phyloP scores from a whole-genome alignment of 768 basidiomycete species.

The Lyophyllum decastes region DNA sequence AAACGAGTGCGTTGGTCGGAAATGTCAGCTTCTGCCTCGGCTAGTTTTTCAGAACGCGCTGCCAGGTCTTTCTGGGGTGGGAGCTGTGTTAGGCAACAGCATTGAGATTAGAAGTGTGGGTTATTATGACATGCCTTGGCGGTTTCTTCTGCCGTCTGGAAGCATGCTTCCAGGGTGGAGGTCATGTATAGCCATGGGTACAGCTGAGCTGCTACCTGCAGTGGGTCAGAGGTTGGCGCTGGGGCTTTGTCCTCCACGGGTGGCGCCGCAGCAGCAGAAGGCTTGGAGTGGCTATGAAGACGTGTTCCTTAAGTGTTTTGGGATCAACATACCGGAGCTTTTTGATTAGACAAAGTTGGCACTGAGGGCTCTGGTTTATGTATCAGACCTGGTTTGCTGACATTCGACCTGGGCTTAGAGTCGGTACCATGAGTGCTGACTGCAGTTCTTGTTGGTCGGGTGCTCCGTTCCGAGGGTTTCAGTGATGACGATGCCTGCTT shows the following conservation, averaged over 20 bases:
- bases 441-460: background rate
- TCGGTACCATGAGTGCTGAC: background rate
- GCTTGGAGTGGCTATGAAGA: constrained; percentile 3
- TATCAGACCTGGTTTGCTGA: background rate
- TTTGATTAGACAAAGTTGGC: background rate
- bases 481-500: constrained; percentile 11
- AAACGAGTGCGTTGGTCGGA: constrained; percentile 42
- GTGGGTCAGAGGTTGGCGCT: constrained; percentile 34
- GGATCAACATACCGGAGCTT: constrained; percentile 1
- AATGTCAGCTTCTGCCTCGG: constrained; percentile 40
- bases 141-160: constrained; percentile 38
- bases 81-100: too few species aligned
- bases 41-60: constrained; percentile 31
- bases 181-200: constrained; percentile 67
- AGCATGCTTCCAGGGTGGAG: constrained; percentile 53
- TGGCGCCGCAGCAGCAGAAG: constrained; percentile 4
- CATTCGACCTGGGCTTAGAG: too few species aligned
- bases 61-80: constrained; percentile 37
- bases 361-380: background rate
- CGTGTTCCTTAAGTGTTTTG: background rate
- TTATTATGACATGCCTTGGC: constrained; percentile 32
- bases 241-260: constrained; percentile 12
- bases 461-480: background rate
- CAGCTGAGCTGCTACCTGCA: constrained; percentile 52
- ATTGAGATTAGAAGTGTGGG: background rate